Conservation (phyloP, 1,139 yeast genomes). For the Williopsis jadinii region DNA sequence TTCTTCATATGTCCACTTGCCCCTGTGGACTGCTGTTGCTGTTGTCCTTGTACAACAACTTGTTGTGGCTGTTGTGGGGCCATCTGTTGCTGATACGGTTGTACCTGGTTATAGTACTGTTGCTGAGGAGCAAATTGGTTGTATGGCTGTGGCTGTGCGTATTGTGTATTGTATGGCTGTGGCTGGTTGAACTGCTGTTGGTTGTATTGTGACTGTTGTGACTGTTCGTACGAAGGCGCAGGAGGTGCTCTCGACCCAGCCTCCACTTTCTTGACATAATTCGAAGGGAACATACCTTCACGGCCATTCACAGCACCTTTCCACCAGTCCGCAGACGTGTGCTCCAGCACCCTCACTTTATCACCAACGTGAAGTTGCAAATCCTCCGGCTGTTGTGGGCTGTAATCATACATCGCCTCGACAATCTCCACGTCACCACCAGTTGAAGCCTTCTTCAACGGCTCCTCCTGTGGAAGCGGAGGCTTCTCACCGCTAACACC, state of each 20-base stretch:
- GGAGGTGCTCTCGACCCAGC: constrained; percentile 15
- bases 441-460: constrained; percentile 1
- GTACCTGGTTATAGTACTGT: constrained; percentile 20
- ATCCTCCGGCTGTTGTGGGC: constrained; percentile 68
- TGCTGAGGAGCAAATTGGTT: constrained; percentile 16
- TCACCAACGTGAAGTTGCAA: constrained; percentile 60
- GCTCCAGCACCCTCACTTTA: constrained; percentile 61
- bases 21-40: constrained; percentile 10
- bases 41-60: constrained; percentile 19
- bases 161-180: constrained; percentile 11
- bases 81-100: constrained; percentile 19
- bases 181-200: constrained; percentile 34
- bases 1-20: constrained; percentile 40
- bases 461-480: constrained; percentile 1
- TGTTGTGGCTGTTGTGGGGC: constrained; percentile 16
- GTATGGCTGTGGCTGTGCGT: constrained; percentile 21
- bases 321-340: constrained; percentile 87
- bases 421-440: constrained; percentile 31
- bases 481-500: not conserved
- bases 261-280: constrained; percentile 54
- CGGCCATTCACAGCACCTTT: constrained; percentile 57
- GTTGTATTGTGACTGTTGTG: constrained; percentile 7
- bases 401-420: constrained; percentile 68
- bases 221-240: constrained; percentile 15
- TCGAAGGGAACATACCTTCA: constrained; percentile 85